Evolutionary conservation across 2,329 filamentous ascomycete species (phyloP), one percentile per base, ranked within the genome.

Genomic region (Xylaria digitata): DNA sequence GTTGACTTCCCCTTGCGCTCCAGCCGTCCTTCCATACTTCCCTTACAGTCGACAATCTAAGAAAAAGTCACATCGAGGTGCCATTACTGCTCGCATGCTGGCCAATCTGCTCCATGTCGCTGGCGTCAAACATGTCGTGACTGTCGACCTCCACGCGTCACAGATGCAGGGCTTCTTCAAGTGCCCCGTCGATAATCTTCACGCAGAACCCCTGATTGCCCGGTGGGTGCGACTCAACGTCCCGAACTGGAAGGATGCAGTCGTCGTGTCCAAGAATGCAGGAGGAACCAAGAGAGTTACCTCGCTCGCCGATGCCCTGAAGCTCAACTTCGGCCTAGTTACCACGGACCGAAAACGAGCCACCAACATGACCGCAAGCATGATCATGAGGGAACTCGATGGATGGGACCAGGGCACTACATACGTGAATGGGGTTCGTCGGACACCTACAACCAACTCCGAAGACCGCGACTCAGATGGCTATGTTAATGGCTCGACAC

Each of bases 121-220:
- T 58, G 96, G 96, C 61, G 94, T 99, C 72, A 94, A 97, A 81
- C 96, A 99, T 83, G 92, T 99, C 79, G 94, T 99, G 75, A 99
- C 96, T 17, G 92, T 99, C 77, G 96, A 99, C 78, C 87, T 99
- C 34, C 96, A 99, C 82, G 92, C 92, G 60, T 94, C 92, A n/a
- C 96, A 98, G 83, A 98, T 98, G 93, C 96, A 99, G 82, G 96
- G 96, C 65, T 99, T 99, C 83, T 99, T 99, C 86, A 92, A 92
- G 77, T 97, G 95, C 74, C 96, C 96, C 0, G 95, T 99, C 67
- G 96, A 99, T 81, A 98, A 99, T 77, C 89, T 99, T 60, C 93
- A 97, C 74, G 96, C 96, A 58, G 96, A 99, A 79, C 95, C 96
- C 17, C 87, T 98, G 70, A 93, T 99, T 75, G 94, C 95, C 61